Percentiles rank a stretch among this genome's conserved stretches.
These are phyloP conservation scores for Trypanosoma conorhini DNA, from an alignment of 208 protist genomes.

Conservation along the genomic window DNA sequence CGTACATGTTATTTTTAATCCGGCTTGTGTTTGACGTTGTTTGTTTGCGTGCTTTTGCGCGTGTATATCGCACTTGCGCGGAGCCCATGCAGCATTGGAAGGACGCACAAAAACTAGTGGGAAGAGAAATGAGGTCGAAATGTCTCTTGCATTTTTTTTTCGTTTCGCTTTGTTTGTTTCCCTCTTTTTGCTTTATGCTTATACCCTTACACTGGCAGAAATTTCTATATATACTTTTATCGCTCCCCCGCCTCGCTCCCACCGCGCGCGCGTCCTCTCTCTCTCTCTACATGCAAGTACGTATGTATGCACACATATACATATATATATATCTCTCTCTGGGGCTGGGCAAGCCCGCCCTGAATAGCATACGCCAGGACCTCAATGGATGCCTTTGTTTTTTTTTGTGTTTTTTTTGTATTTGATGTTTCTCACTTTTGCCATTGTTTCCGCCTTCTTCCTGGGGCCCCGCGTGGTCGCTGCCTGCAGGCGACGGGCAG, in stretches of 20 bases:
- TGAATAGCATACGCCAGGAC: too few relatives aligned
- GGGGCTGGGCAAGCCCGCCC: too few relatives aligned
- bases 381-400: too few relatives aligned
- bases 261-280: background rate
- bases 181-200: background rate
- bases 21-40: too few relatives aligned
- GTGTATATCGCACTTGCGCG: too few relatives aligned
- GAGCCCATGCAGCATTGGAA: background rate
- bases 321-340: conserved; percentile 9
- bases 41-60: too few relatives aligned
- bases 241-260: background rate
- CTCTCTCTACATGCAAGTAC: background rate
- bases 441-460: too few relatives aligned
- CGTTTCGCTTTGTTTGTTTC: background rate
- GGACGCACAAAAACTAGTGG: conserved; percentile 1
- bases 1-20: too few relatives aligned
- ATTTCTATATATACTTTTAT: background rate
- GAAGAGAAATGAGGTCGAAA: background rate
- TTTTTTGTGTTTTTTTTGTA: too few relatives aligned
- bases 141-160: background rate
- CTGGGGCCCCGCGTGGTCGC: too few relatives aligned
- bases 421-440: too few relatives aligned
- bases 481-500: too few relatives aligned
- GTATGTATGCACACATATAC: conserved; percentile 1
- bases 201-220: background rate